Base-by-base conservation (phyloP, 805 yeast genomes). In the Priceomyces carsonii region DNA sequence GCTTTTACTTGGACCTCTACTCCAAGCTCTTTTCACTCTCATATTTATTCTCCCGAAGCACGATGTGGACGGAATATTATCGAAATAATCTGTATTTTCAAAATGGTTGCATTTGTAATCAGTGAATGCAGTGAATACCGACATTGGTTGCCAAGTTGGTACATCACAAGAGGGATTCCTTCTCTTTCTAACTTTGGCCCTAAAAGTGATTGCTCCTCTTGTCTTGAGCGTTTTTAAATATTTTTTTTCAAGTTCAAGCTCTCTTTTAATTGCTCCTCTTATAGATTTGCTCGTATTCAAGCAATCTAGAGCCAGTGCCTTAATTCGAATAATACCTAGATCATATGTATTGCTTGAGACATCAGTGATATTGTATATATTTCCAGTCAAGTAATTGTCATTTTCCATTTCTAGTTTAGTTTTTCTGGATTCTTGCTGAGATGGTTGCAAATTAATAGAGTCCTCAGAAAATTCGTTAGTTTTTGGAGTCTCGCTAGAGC, bases 11-110 rank as follows among this genome's bases (percentile, higher is more conserved):
- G 50, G 46, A 12, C 45, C 40, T 23, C 71, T 49, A 3, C 50
- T 43, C 72, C 72, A 66, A 5, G 72, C 72, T 16, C 66, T 41
- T 26, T 58, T 60, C 22, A 42, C 47, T 34, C 72, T 47, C 72
- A 66, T 66, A 41, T 63, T 65, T 24, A 66, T 57, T 27, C 52
- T 57, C 5, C 72, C 72, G 39, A 66, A 65, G 40, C 71, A 63
- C 2, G 66, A 61, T 9, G 43, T 38, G 10, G 25, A 27, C 2
- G 71, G 69, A 8, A 61, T 48, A 18, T 43, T 39, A 26, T 51
- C 55, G 19, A 46, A 51, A 35, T 56, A 60, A 29, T 53, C 52
- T n/a, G 62, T 46, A 35, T 49, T 54, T 29, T 58, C 58, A 36
- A 58, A 45, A 18, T 50, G 55, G n/a, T 32, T 39, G 3, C 58